Evolutionary conservation across 352 stramenopile genomes (phyloP).

Genomic region (Globisporangium ultimum): DNA sequence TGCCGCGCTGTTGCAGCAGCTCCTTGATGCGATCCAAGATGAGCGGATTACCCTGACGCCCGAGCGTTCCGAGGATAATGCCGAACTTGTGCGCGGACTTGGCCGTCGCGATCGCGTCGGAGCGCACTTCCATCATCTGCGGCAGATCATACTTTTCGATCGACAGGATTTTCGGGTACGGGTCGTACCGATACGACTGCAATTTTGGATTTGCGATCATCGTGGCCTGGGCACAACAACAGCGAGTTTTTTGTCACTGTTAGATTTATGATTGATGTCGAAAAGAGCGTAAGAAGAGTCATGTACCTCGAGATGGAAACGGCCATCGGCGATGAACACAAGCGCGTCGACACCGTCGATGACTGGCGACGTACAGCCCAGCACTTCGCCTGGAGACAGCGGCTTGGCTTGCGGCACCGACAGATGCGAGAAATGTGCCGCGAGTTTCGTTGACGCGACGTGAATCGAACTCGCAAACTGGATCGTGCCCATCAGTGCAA

Average conservation of each 20-base stretch:
- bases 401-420: slow-evolving; percentile 96
- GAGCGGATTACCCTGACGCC: slow-evolving; percentile 95
- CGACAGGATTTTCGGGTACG: slow-evolving; percentile 97
- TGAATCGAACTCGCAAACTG: slow-evolving; percentile 94
- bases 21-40: slow-evolving; percentile 94
- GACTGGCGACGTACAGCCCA: slow-evolving; percentile 97
- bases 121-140: slow-evolving; percentile 94
- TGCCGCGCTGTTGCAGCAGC: slow-evolving; percentile 84
- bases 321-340: slow-evolving; percentile 98
- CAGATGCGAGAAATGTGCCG: slow-evolving; percentile 79
- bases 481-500: slow-evolving; percentile 95
- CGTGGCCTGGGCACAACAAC: slow-evolving; percentile 58
- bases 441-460: slow-evolving; percentile 65
- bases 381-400: slow-evolving; percentile 96
- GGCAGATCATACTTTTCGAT: slow-evolving; percentile 96
- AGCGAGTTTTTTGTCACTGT: no score
- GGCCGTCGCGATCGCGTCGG: slow-evolving; percentile 70
- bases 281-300: neutral
- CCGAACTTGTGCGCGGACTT: slow-evolving; percentile 90
- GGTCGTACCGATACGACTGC: slow-evolving; percentile 97
- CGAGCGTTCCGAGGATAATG: slow-evolving; percentile 98
- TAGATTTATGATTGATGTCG: no score
- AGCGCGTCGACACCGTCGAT: slow-evolving; percentile 91
- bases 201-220: slow-evolving; percentile 99
- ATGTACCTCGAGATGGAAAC: slow-evolving; percentile 97